These are phyloP conservation scores for Vanilla planifolia DNA, from an alignment of 106 monocot species.

Conservation along the genomic window DNA sequence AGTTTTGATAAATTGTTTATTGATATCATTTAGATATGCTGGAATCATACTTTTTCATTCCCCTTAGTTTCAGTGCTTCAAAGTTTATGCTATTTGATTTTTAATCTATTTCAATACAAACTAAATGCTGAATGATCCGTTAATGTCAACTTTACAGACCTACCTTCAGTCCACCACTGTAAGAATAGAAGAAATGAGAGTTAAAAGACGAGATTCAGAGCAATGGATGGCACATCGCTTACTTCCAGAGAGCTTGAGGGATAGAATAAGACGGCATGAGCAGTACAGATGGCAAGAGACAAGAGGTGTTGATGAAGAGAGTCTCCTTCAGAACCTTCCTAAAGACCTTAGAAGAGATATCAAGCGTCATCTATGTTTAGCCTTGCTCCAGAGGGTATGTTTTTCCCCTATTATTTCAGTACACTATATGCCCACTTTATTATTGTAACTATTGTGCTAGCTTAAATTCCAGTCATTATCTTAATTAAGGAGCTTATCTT, in stretches of 20 bases:
- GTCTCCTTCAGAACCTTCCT: conserved; percentile 69
- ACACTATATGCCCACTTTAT: not conserved
- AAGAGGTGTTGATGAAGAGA: conserved; percentile 88
- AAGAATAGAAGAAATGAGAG: conserved; percentile 97
- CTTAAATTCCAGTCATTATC: too few species aligned
- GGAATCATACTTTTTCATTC: not conserved
- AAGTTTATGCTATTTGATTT: not conserved
- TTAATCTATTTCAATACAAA: not conserved
- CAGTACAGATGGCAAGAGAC: conserved; percentile 97
- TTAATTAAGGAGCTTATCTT: too few species aligned
- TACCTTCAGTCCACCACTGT: conserved; percentile 86
- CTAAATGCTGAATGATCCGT: not conserved
- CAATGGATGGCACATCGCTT: conserved; percentile 96
- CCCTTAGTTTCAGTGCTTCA: not conserved
- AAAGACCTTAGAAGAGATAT: conserved; percentile 92
- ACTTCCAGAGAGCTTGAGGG: conserved; percentile 75
- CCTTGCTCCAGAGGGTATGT: conserved; percentile 69
- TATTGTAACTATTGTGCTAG: not conserved
- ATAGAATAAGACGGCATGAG: conserved; percentile 78
- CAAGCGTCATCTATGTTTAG: conserved; percentile 92
- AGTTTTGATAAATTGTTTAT: too few species aligned
- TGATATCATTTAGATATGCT: too few species aligned
- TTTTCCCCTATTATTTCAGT: not conserved
- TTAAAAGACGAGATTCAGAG: conserved; percentile 83
- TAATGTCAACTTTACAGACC: conserved; percentile 43